Evolutionary conservation across 768 basidiomycete genomes (phyloP), one percentile per base, ranked within the genome.

Genomic region (Mycena crocata): DNA sequence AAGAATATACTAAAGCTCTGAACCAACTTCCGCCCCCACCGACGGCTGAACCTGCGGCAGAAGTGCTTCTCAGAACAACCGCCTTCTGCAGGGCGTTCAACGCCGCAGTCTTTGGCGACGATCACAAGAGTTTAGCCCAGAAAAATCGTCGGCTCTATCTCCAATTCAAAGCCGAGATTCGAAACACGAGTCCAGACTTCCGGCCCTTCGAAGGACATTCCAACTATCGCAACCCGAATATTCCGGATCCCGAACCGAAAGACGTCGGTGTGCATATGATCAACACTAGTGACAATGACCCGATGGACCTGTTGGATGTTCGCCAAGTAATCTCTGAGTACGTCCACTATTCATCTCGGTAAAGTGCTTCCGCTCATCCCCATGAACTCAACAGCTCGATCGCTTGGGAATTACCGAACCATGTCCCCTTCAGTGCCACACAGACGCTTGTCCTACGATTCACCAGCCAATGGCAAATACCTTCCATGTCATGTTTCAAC

Each of bases 1-100:
- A 42, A 2, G 46, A 74, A 30, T 83, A 80, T 62, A 54, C 67
- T 14, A 44, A 70, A 0, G 77, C 83, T 1, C 70, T 89, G 6
- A 65, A 66, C 0, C 44, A 61, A 19, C 81, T 90, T 6, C 89
- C 90, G 0, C 68, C 74, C 0, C 75, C 75, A 0, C 70, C 81
- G 14, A 74, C 73, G 2, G 68, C 65, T 10, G 82, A 88, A 32
- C 82, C 87, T 0, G 75, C 81, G 3, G 79, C 82, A 2, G 85
- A 87, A 67, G 77, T 90, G 1, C 76, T 85, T 3, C 70, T 73
- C 5, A 80, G 80, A 12, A 76, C 89, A 42, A 83, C 76, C 0
- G 70, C 69, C 0, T 90, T 91, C 63, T 86, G 82, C 59, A 70
- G 75, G 23, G 82, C 76, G 3, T 77, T 84, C 46, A 75, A 70